phyloP scores from a whole-genome alignment of 192 early-diverging fungal species.

The Phlyctochytrium arcticum region DNA sequence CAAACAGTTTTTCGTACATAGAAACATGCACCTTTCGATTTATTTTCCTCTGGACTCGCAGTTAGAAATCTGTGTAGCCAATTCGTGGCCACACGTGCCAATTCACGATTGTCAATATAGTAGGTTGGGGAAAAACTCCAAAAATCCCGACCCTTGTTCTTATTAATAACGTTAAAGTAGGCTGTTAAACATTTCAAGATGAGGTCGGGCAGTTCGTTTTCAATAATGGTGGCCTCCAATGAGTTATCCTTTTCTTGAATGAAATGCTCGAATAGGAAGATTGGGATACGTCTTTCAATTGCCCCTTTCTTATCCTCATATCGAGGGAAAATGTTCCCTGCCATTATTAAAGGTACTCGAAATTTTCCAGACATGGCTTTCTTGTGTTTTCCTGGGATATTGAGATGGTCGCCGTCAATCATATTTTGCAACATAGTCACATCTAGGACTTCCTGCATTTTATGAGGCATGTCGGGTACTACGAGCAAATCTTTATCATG shows the following conservation, averaged over 20 bases:
- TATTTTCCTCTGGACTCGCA: slow-evolving; percentile 2
- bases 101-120: slow-evolving; percentile 2
- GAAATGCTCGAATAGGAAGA: background rate
- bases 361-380: background rate
- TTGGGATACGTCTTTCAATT: background rate
- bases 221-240: background rate
- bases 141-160: background rate
- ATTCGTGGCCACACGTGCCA: background rate
- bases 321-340: background rate
- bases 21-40: background rate
- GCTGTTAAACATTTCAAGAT: slow-evolving; percentile 3
- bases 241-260: background rate
- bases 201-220: background rate
- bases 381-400: slow-evolving; percentile 2
- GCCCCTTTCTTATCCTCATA: slow-evolving; percentile 5
- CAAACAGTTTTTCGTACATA: background rate
- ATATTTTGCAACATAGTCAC: slow-evolving; percentile 3
- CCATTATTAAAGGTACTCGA: background rate
- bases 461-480: background rate
- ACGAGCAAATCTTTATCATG: background rate
- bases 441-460: background rate
- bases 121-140: slow-evolving; percentile 6
- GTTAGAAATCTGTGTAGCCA: background rate
- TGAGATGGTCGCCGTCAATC: slow-evolving; percentile 1
- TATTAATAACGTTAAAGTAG: background rate